These are phyloP conservation scores for Adenanthera pavonina DNA, from an alignment of 306 rosid species.

Conservation along the genomic window DNA sequence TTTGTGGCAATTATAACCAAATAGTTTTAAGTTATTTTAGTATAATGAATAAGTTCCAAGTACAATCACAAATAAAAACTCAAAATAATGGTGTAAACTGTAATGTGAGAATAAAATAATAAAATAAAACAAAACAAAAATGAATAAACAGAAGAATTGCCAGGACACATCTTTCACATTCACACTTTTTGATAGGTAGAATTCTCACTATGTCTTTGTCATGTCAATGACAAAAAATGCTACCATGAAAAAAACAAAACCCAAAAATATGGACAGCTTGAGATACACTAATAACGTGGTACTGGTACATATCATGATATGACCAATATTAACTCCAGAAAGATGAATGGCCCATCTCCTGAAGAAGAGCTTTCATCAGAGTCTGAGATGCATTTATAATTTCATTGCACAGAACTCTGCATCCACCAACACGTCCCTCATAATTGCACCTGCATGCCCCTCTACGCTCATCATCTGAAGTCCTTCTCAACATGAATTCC, in stretches of 20 bases:
- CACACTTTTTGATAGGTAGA: not conserved
- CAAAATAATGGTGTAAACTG: too few species aligned
- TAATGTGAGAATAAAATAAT: not conserved
- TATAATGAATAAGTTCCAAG: too few species aligned
- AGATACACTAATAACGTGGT: not conserved
- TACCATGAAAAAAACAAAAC: not conserved
- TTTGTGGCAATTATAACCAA: too few species aligned
- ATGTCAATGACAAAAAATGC: conserved; percentile 3
- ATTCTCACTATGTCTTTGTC: not conserved
- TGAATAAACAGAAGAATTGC: not conserved
- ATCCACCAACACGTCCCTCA: conserved; percentile 50
- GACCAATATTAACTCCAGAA: conserved; percentile 19
- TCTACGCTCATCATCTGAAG: conserved; percentile 48
- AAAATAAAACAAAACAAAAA: not conserved
- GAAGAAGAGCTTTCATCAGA: conserved; percentile 47
- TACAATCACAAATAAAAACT: too few species aligned
- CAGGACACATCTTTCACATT: not conserved
- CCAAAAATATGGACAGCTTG: not conserved
- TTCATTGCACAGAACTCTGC: conserved; percentile 38
- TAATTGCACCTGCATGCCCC: conserved; percentile 50
- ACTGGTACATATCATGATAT: not conserved
- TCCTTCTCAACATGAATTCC: conserved; percentile 1
- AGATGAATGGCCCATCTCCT: conserved; percentile 49
- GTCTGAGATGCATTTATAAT: conserved; percentile 44
- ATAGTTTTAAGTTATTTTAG: too few species aligned